These are phyloP conservation scores for Phaeotremella skinneri DNA, from an alignment of 768 basidiomycete species.

Conservation along the genomic window DNA sequence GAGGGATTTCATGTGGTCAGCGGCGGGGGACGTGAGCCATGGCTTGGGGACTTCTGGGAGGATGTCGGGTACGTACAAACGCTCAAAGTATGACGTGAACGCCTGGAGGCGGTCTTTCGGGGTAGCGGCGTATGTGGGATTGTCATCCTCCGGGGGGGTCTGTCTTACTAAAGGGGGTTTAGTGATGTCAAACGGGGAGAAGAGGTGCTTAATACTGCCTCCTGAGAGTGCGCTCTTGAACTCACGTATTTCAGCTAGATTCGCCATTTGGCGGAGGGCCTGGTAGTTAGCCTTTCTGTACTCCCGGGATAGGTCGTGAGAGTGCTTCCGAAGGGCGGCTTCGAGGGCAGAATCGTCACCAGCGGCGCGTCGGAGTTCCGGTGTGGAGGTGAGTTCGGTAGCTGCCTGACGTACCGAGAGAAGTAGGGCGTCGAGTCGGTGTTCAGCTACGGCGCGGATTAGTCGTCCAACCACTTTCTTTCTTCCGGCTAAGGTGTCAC, in stretches of 20 bases:
- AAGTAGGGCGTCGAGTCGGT: neutral
- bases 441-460: neutral
- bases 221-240: neutral
- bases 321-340: neutral
- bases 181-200: conserved; percentile 8
- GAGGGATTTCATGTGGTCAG: neutral
- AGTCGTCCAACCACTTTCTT: neutral
- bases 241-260: neutral
- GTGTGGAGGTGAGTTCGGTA: neutral
- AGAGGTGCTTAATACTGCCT: conserved; percentile 11
- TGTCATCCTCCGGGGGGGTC: no score
- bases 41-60: neutral
- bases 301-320: neutral
- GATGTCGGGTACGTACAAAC: neutral
- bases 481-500: neutral
- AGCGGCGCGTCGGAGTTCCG: neutral
- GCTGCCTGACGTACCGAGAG: no score
- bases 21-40: conserved; percentile 3
- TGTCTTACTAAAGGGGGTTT: conserved; percentile 15
- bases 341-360: neutral
- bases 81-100: conserved; percentile 4
- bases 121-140: neutral
- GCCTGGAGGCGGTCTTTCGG: neutral
- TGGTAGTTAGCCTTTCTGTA: neutral
- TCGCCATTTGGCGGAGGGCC: neutral